A percentile compares a stretch with the other conserved stretches of the same genome.
These are phyloP conservation scores for Trichoderma sp. DNA, from an alignment of 2,329 filamentous ascomycete genomes.

Conservation along the genomic window DNA sequence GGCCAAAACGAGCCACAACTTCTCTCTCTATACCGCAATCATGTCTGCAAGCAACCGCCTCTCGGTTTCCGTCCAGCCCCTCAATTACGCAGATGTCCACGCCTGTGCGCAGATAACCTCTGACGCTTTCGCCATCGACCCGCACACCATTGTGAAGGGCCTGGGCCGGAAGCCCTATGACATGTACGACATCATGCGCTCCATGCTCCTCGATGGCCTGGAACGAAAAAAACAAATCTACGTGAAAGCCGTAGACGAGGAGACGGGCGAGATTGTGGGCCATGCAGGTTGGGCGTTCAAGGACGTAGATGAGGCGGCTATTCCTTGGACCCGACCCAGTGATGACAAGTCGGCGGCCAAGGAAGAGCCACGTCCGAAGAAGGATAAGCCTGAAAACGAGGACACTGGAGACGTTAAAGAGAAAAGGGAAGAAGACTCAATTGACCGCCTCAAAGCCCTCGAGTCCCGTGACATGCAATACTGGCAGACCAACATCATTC, in stretches of 20 bases:
- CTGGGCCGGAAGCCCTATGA: conserved; percentile 19
- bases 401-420: too few species aligned
- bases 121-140: conserved; percentile 17
- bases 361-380: too few species aligned
- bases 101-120: conserved; percentile 14
- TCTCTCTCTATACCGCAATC: background rate
- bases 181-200: conserved; percentile 17
- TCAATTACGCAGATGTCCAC: conserved; percentile 20
- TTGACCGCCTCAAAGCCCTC: background rate
- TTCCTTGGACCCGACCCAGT: background rate
- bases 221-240: conserved; percentile 11
- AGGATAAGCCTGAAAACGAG: too few species aligned
- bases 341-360: too few species aligned
- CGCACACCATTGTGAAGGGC: conserved; percentile 20
- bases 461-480: conserved; percentile 18
- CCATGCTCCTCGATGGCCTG: conserved; percentile 8
- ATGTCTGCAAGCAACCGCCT: background rate
- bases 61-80: conserved; percentile 13
- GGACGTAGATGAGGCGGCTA: background rate
- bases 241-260: conserved; percentile 18
- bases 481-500: conserved; percentile 15
- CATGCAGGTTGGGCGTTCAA: conserved; percentile 20
- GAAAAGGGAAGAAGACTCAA: too few species aligned
- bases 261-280: conserved; percentile 14
- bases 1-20: too few species aligned